Conservation (phyloP, 495 filamentous ascomycete species). For the Symbiotaphrina buchneri region DNA sequence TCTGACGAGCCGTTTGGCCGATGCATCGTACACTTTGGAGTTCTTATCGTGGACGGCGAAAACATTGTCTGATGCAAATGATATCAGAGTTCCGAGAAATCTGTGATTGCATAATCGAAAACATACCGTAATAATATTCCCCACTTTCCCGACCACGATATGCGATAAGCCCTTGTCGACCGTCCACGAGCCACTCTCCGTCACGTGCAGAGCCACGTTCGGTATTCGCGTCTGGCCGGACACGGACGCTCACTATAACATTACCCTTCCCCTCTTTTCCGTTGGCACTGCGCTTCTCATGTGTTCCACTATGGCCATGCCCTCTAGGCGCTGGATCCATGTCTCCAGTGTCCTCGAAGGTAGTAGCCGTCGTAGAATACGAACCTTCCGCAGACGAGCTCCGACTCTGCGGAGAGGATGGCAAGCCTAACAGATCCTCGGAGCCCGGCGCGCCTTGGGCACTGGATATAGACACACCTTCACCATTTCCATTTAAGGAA, state of each 20-base stretch:
- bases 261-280: constrained; percentile 66
- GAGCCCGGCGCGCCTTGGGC: constrained; percentile 33
- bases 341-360: constrained; percentile 53
- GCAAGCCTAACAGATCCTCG: constrained; percentile 44
- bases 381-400: constrained; percentile 80
- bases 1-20: constrained; percentile 80
- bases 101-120: not conserved
- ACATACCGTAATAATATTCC: constrained; percentile 77
- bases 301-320: not conserved
- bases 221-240: constrained; percentile 55
- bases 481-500: constrained; percentile 58
- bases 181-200: constrained; percentile 84
- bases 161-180: constrained; percentile 55
- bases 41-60: constrained; percentile 87
- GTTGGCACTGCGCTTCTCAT: constrained; percentile 10
- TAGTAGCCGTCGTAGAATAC: constrained; percentile 75
- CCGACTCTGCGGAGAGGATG: constrained; percentile 67
- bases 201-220: constrained; percentile 18
- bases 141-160: constrained; percentile 79
- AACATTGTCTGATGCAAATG: constrained; percentile 56
- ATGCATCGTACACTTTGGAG: constrained; percentile 77
- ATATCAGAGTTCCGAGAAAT: too few relatives aligned
- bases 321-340: constrained; percentile 10
- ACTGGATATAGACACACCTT: constrained; percentile 45
- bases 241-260: constrained; percentile 85